A percentile compares a stretch with the other conserved stretches of the same genome.
phyloP scores from a whole-genome alignment of 805 yeast genomes.

The Kodamaea leandrae region DNA sequence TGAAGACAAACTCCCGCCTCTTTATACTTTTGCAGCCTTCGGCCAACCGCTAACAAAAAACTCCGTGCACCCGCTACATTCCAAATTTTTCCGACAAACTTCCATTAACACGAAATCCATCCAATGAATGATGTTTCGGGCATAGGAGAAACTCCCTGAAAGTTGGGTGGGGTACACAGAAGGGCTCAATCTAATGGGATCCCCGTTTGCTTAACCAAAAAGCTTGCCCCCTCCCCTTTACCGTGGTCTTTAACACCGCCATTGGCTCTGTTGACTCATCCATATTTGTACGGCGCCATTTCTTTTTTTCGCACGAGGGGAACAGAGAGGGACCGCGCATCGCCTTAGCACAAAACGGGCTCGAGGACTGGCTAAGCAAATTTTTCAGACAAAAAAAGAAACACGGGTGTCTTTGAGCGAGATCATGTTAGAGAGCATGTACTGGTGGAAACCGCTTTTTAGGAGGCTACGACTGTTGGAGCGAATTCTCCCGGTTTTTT shows the following conservation, averaged over 20 bases:
- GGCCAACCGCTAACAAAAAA: conserved; percentile 1
- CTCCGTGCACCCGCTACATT: conserved; percentile 3
- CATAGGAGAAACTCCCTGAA: too few species aligned
- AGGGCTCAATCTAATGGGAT: too few species aligned
- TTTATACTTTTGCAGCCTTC: conserved; percentile 3
- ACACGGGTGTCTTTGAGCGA: not conserved
- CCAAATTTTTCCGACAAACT: conserved; percentile 4
- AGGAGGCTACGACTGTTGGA: too few species aligned
- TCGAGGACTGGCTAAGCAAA: not conserved
- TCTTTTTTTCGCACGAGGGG: not conserved
- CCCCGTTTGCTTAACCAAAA: too few species aligned
- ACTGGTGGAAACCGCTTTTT: too few species aligned
- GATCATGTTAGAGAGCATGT: too few species aligned
- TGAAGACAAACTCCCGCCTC: not conserved
- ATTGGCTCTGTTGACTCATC: not conserved
- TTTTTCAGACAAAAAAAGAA: not conserved
- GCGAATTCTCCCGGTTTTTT: too few species aligned
- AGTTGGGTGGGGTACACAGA: too few species aligned
- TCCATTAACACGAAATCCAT: conserved; percentile 1
- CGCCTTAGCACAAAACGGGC: not conserved
- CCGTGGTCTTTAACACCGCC: too few species aligned
- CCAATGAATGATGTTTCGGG: too few species aligned
- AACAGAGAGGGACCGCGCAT: not conserved
- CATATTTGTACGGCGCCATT: not conserved
- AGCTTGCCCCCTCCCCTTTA: too few species aligned